Conservation (phyloP, 441 rosid species). For the Adansonia madagascariensis region DNA sequence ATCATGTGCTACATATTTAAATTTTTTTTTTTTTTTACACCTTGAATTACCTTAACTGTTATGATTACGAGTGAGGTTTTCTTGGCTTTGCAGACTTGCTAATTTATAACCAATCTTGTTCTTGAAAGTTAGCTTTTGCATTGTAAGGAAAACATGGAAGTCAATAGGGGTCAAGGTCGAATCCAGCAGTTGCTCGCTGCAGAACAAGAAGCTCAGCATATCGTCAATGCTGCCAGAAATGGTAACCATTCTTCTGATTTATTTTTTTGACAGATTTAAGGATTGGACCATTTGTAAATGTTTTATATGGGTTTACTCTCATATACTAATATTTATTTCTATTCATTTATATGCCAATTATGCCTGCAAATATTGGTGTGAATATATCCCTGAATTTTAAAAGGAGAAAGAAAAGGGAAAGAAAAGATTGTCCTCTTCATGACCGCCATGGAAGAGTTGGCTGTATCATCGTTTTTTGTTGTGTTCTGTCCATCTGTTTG, state of each 20-base stretch:
- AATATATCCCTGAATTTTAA: neutral
- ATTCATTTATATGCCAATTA: neutral
- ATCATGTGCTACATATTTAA: neutral
- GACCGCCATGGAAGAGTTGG: neutral
- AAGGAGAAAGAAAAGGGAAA: neutral
- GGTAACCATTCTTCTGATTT: constrained; percentile 36
- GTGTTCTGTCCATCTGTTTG: neutral
- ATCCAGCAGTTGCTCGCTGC: constrained; percentile 89
- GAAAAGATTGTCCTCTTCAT: neutral
- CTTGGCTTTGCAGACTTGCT: neutral
- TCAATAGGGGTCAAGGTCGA: constrained; percentile 55
- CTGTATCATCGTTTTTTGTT: neutral
- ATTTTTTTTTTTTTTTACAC: neutral
- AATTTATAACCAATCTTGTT: neutral
- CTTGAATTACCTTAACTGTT: neutral
- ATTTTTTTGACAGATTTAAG: neutral
- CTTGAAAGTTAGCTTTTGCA: neutral
- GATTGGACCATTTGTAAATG: neutral
- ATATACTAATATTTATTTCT: neutral
- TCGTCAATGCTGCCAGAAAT: constrained; percentile 75
- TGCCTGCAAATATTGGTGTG: neutral
- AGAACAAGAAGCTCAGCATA: constrained; percentile 91
- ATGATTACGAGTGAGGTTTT: neutral
- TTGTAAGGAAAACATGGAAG: constrained; percentile 16
- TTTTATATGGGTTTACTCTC: neutral